These are phyloP conservation scores for Boletus reticulatus DNA, from an alignment of 768 basidiomycete species.

Conservation along the genomic window DNA sequence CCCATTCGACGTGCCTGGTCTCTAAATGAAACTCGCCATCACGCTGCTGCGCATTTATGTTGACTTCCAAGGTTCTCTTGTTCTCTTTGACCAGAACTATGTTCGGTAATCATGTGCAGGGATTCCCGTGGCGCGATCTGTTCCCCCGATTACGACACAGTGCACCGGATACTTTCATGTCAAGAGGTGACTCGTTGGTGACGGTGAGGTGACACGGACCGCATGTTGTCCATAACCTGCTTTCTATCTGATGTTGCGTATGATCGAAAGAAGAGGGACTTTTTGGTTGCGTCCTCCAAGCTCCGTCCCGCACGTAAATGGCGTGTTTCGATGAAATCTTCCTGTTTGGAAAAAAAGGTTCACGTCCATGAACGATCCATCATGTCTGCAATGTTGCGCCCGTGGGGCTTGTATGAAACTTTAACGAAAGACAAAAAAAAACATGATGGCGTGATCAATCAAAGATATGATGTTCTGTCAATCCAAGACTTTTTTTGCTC, in stretches of 20 bases:
- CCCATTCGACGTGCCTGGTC: too few species aligned
- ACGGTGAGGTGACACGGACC: not conserved
- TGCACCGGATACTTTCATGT: too few species aligned
- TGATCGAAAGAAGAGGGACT: not conserved
- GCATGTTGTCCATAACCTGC: not conserved
- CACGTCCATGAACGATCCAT: not conserved
- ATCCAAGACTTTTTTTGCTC: conserved; percentile 13
- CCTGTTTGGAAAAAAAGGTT: too few species aligned
- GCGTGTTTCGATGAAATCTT: conserved; percentile 6
- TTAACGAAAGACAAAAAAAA: not conserved
- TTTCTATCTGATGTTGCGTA: not conserved
- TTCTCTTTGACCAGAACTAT: too few species aligned
- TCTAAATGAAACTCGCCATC: too few species aligned
- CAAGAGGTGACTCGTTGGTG: too few species aligned
- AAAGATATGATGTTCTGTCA: not conserved
- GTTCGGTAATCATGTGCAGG: too few species aligned
- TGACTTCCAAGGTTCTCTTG: too few species aligned
- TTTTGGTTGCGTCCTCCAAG: not conserved
- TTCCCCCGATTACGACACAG: too few species aligned
- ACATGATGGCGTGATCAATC: not conserved
- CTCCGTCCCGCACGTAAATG: conserved; percentile 15
- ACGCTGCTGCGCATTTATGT: too few species aligned
- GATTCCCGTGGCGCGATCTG: too few species aligned
- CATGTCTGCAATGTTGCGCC: not conserved
- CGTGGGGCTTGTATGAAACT: not conserved